phyloP scores from a whole-genome alignment of 2,329 filamentous ascomycete genomes.

The Ophiostoma sp. region DNA sequence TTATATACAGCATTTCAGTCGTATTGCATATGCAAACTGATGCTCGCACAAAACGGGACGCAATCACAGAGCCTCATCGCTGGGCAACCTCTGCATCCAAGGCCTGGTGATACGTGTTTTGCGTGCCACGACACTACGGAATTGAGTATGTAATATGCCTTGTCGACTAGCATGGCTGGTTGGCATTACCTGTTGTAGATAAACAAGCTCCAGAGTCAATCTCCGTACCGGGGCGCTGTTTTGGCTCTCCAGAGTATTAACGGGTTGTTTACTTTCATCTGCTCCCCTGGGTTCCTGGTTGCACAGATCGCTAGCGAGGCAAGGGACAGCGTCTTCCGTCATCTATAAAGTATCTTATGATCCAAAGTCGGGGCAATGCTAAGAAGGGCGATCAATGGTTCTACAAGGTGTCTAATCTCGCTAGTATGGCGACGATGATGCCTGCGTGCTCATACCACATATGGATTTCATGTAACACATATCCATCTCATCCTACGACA shows the following conservation, averaged over 20 bases:
- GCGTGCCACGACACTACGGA: not conserved
- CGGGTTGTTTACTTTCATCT: not conserved
- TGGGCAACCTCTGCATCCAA: not conserved
- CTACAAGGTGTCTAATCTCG: not conserved
- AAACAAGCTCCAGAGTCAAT: too few relatives aligned
- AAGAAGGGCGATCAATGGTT: too few relatives aligned
- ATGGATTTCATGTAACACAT: not conserved
- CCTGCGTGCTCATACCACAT: not conserved
- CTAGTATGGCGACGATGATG: not conserved
- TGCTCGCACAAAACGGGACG: too few relatives aligned
- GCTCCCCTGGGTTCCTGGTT: not conserved
- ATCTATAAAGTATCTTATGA: too few relatives aligned
- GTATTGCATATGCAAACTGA: not conserved
- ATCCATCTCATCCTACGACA: not conserved
- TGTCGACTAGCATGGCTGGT: not conserved
- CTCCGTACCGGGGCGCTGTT: too few relatives aligned
- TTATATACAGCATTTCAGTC: not conserved
- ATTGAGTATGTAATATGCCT: not conserved
- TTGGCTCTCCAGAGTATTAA: too few relatives aligned
- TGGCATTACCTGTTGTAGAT: too few relatives aligned
- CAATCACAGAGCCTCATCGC: not conserved
- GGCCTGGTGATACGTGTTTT: too few relatives aligned
- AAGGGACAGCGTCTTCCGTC: too few relatives aligned
- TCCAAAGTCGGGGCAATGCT: not conserved
- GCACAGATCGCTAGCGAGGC: not conserved